Evolutionary conservation across 129 eudicot genomes (phyloP), one percentile per base, ranked within the genome.

Genomic region (Flaveria bidentis): DNA sequence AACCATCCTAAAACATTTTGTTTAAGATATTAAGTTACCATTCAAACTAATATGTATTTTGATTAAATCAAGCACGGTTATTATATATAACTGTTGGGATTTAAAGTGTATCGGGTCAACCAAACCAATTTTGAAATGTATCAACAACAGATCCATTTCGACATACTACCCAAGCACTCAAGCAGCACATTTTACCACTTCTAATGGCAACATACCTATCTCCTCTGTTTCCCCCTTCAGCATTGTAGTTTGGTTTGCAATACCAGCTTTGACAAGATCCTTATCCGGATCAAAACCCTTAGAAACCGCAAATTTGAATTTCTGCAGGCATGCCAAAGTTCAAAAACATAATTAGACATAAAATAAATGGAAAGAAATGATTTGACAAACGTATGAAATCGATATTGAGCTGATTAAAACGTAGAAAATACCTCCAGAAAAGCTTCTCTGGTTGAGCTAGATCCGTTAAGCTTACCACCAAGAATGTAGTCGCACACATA

Each of bases 171-270:
- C 15, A 2, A 41, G 51, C 71, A 66, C 42, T 13, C 15, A 2
- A 41, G 51, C 71, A 9, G 18, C 51, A 12, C 15, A 66, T 39
- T 66, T 66, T 66, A 25, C 28, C 51, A 66, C 28, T 15, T 2
- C 1, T 41, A 66, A 16, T 66, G 10, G 28, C 6, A 63, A 73
- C 90, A 71, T 22, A 91, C 99, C 99, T 77, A 95, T 95, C 53
- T 91, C 97, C 78, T 95, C 99, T 33, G 99, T 95, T 82, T 95
- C 99, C 57, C 99, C 99, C 76, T 91, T 91, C 56, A 95, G 85
- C 99, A 95, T 95, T 22, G 99, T 95, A 62, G 99, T 95, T 82
- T 95, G 99, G 77, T 95, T 95, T 8, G 99, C 99, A 46, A 95
- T 86, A 63, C 99, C 99, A 83, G 88, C 78, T 85, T 86, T 91